Evolutionary conservation across 352 stramenopile genomes (phyloP), one percentile per base, ranked within the genome.

Genomic region (Globisporangium heterothallicum): DNA sequence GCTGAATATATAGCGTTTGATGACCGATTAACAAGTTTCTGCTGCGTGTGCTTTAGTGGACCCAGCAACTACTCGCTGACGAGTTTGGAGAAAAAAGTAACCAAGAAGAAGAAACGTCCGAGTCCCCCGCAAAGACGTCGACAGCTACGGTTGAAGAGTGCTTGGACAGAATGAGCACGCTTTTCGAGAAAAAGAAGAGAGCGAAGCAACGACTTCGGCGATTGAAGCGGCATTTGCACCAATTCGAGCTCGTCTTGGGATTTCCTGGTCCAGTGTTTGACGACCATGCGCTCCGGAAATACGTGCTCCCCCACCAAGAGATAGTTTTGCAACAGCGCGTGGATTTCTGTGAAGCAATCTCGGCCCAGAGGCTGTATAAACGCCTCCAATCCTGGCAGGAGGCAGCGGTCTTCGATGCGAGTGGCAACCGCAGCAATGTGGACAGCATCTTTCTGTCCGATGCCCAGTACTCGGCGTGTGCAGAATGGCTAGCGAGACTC

Each of bases 381-480:
- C 69, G 75, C 2, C 36, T 86, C 12, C 58, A 55, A 10, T 59
- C 74, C 24, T 66, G 63, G 10, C 27, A 74, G 21, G 43, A 63
- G 30, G 75, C 70, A 3, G 46, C 64, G 7, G 4, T 41, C 5
- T 42, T 26, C 19, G 32, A 24, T 22, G 6, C 6, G 14, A 45
- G 22, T 13, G 46, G 34, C 6, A 41, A 41, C n/a, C 9, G 13
- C 7, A 47, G 29, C 36, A 14, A 24, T 21, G 9, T 51, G 16
- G 34, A 50, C 3, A 8, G 26, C 25, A 50, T 25, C 12, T 85
- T 84, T 34, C 38, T 87, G 12, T 61, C 59, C 0, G 22, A 59
- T 4, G 58, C 72, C 12, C 73, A 87, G 19, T 77, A 58, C 30
- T 53, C 59, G 0, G 63, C 68, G 0, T 85, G 76, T 47, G n/a